These are phyloP conservation scores for Daedalea quercina DNA, from an alignment of 768 basidiomycete genomes.

Conservation along the genomic window DNA sequence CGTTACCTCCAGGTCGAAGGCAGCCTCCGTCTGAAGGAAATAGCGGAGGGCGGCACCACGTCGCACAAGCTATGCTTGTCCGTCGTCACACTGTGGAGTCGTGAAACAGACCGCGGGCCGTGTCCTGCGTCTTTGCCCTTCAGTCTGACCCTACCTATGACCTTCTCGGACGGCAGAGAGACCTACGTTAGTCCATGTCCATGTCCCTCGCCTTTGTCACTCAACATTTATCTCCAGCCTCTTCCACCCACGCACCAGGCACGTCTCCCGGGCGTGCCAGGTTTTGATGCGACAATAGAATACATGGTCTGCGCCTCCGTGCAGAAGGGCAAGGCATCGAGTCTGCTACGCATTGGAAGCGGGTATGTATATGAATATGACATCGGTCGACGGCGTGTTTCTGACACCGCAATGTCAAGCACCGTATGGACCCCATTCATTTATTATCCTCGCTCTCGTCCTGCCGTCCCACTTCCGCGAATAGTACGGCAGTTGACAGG, in stretches of 20 bases:
- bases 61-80: constrained; percentile 45
- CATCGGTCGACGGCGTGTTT: background rate
- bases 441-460: constrained; percentile 62
- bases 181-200: constrained; percentile 44
- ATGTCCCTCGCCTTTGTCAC: constrained; percentile 3
- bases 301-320: constrained; percentile 53
- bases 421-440: constrained; percentile 53
- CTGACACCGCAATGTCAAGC: no score
- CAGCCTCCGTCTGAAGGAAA: constrained; percentile 48
- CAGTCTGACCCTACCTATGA: constrained; percentile 47
- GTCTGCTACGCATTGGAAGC: constrained; percentile 42
- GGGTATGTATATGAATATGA: constrained; percentile 34
- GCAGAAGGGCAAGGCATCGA: constrained; percentile 46
- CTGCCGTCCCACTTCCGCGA: constrained; percentile 43
- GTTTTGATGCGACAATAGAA: constrained; percentile 59
- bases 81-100: constrained; percentile 52
- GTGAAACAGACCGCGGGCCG: constrained; percentile 29
- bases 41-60: constrained; percentile 60
- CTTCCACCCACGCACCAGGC: constrained; percentile 67
- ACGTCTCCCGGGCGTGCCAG: constrained; percentile 64
- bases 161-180: constrained; percentile 47
- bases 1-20: constrained; percentile 48
- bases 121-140: constrained; percentile 55
- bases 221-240: constrained; percentile 31
- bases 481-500: constrained; percentile 27